Evolutionary conservation across 1,284 basidiomycete genomes (phyloP).

Genomic region (Meripilus lineatus): DNA sequence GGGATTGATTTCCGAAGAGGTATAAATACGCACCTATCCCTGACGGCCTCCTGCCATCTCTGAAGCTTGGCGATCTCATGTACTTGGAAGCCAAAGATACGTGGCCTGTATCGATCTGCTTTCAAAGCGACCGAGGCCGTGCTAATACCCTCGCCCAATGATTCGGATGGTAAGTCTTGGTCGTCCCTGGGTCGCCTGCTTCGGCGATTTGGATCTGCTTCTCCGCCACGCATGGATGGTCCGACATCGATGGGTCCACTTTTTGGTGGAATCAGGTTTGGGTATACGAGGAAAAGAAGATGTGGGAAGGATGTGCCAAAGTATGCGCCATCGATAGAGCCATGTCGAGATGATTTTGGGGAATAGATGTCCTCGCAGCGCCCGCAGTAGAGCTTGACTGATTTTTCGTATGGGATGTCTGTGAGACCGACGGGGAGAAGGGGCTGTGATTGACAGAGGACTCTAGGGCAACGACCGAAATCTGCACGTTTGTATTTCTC

Average conservation of each 20-base stretch:
- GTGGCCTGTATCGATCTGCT: constrained; percentile 85
- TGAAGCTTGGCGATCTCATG: constrained; percentile 90
- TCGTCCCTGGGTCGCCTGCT: constrained; percentile 46
- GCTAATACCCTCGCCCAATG: constrained; percentile 57
- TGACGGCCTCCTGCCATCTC: constrained; percentile 87
- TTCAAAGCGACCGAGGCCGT: constrained; percentile 81
- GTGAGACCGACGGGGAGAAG: constrained; percentile 94
- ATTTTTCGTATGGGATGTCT: constrained; percentile 93
- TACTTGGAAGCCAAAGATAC: constrained; percentile 93
- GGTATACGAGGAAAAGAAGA: constrained; percentile 93
- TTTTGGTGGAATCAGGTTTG: constrained; percentile 84
- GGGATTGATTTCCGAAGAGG: no score
- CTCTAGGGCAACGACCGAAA: constrained; percentile 93
- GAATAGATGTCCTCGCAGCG: constrained; percentile 96
- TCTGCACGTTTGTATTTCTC: constrained; percentile 97
- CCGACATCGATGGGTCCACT: constrained; percentile 53
- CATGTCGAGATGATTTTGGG: constrained; percentile 91
- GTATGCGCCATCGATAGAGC: constrained; percentile 94
- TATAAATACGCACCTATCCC: constrained; percentile 68
- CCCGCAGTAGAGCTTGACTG: constrained; percentile 95
- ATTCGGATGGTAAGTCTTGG: constrained; percentile 42
- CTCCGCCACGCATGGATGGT: constrained; percentile 17
- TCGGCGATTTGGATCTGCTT: constrained; percentile 21
- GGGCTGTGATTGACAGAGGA: constrained; percentile 87
- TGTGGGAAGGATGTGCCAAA: constrained; percentile 97